Conservation (phyloP, 2,329 filamentous ascomycete genomes). For the Kalmusia sp. region DNA sequence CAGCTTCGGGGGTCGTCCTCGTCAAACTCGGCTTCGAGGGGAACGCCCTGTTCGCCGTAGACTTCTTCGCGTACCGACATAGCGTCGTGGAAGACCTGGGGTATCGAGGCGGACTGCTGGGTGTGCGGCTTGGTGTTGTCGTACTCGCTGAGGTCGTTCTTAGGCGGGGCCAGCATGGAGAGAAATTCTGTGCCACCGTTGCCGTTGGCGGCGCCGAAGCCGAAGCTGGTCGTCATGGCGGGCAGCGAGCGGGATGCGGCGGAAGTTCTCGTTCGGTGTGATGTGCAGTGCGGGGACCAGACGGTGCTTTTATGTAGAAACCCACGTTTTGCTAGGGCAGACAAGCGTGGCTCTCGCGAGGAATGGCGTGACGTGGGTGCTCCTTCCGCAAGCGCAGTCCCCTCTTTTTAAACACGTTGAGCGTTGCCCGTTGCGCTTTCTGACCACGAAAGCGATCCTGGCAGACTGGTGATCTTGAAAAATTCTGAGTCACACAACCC, state of each 20-base stretch:
- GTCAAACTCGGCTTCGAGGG: conserved; percentile 77
- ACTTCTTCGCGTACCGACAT: conserved; percentile 65
- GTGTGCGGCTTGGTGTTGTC: conserved; percentile 42
- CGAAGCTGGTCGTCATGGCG: conserved; percentile 9
- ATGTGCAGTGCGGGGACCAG: not conserved
- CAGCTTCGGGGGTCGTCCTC: conserved; percentile 78
- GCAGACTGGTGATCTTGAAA: not conserved
- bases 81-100: conserved; percentile 59
- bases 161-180: conserved; percentile 45
- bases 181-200: conserved; percentile 48
- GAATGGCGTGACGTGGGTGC: conserved; percentile 8
- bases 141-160: conserved; percentile 43
- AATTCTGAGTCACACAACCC: not conserved
- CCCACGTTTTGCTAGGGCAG: not conserved
- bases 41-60: conserved; percentile 64
- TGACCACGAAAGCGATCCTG: not conserved
- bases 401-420: not conserved
- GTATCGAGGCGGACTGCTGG: conserved; percentile 46
- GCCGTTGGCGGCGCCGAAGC: conserved; percentile 25
- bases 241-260: not conserved
- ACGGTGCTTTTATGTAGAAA: not conserved
- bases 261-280: not conserved
- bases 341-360: not conserved
- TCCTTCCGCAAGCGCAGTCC: not conserved
- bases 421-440: not conserved